phyloP scores from a whole-genome alignment of 495 filamentous ascomycete genomes.

The Thozetella sp. region DNA sequence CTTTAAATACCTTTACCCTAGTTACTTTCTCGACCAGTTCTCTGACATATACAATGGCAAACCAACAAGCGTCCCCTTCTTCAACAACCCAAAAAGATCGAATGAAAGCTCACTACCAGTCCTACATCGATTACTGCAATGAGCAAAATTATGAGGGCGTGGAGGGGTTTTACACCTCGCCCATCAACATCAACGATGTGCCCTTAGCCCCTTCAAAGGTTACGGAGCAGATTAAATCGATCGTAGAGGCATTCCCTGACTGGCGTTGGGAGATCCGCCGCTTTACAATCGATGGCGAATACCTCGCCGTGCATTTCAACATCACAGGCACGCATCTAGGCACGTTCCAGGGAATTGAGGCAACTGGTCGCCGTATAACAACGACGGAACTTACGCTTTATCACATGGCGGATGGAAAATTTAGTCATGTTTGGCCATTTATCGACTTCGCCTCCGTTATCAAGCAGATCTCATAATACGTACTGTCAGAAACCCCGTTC shows the following conservation, averaged over 20 bases:
- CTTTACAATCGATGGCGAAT: background rate
- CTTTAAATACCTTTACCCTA: no score
- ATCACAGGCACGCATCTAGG: background rate
- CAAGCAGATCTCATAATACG: no score
- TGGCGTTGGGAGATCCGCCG: background rate
- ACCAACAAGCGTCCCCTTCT: no score
- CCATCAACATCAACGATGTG: background rate
- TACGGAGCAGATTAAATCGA: background rate
- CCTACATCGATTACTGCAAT: background rate
- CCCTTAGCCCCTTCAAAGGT: background rate
- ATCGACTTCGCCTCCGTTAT: background rate
- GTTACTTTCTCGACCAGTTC: no score
- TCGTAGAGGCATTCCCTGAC: background rate
- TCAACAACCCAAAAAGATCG: no score
- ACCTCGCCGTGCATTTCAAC: background rate
- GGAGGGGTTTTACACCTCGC: background rate
- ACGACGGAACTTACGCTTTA: background rate
- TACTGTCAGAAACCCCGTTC: no score
- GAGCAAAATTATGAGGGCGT: background rate
- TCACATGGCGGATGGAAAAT: background rate
- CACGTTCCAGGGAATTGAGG: background rate
- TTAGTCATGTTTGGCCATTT: background rate
- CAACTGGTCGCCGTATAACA: background rate
- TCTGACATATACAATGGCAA: no score
- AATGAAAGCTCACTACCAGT: no score